Conservation (phyloP, 2,329 filamentous ascomycete genomes). For the Eutypa lata region DNA sequence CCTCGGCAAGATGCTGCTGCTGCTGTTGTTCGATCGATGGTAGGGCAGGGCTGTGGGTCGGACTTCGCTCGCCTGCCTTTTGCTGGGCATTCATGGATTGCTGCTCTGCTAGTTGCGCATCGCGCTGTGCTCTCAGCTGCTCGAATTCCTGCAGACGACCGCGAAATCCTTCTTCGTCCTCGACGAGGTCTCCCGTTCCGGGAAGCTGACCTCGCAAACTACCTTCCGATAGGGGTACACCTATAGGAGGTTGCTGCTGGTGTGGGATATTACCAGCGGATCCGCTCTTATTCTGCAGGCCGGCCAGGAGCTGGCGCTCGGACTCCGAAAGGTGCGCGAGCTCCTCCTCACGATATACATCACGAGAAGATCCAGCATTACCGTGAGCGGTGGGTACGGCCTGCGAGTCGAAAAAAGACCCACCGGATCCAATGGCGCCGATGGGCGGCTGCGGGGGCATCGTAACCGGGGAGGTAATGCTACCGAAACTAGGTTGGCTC, state of each 20-base stretch:
- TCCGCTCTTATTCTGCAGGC: conserved; percentile 31
- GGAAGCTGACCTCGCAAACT: conserved; percentile 47
- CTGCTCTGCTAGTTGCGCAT: conserved; percentile 45
- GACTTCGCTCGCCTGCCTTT: conserved; percentile 11
- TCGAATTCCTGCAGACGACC: conserved; percentile 84
- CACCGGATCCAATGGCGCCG: conserved; percentile 56
- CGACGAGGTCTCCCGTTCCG: conserved; percentile 45
- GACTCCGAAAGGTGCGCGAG: conserved; percentile 59
- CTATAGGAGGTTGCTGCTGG: conserved; percentile 39
- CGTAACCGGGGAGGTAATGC: conserved; percentile 81
- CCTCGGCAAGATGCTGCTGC: conserved; percentile 5
- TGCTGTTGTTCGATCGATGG: conserved; percentile 7
- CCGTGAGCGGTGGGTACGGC: conserved; percentile 39
- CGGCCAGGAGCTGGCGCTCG: conserved; percentile 53
- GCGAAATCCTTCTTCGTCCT: conserved; percentile 57
- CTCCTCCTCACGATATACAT: conserved; percentile 69
- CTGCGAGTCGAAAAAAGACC: conserved; percentile 67
- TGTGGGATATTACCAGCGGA: conserved; percentile 31
- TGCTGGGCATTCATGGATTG: conserved; percentile 20
- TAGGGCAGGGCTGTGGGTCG: conserved; percentile 6
- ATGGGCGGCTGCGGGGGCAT: conserved; percentile 52
- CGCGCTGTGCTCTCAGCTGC: conserved; percentile 69
- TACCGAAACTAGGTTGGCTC: conserved; percentile 94
- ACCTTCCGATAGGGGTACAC: conserved; percentile 33
- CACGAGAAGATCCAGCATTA: conserved; percentile 43